Base-by-base conservation (phyloP, 2,329 filamentous ascomycete species). In the Scleromitrula shiraiana region DNA sequence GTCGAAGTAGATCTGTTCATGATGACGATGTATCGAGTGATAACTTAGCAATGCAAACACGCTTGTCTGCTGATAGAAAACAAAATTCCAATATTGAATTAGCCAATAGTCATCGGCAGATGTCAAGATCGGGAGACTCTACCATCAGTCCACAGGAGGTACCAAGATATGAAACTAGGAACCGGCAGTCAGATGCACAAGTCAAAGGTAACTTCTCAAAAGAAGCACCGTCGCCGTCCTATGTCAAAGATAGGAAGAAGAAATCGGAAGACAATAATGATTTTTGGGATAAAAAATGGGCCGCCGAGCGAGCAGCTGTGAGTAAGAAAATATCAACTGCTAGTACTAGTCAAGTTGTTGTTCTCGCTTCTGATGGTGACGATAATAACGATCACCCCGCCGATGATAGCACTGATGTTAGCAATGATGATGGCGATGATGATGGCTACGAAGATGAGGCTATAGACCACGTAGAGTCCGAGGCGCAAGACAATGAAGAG, bases 21-120 rank as follows among this genome's bases (percentile, higher is more conserved):
- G 49, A 58, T 23, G 59, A 60, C 17, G 60, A 62, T 39, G 54
- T 59, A 7, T 62, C 62, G 42, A 50, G 45, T 15, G 57, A 40
- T 8, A 53, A 46, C 30, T 38, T 23, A 26, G 14, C 37, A 22
- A 15, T 22, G 20, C 38, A 48, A 43, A 24, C 7, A 33, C 26
- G 20, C 8, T 15, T 20, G 24, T 33, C 44, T 41, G 41, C 20
- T 10, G 36, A 46, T n/a, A 46, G 24, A 46, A 30, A 14, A 7
- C 26, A 30, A 40, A 46, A 12, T 15, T 15, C 41, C 6, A 46
- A n/a, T 41, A 35, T 46, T 17, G 27, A 30, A 12, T 22, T 46
- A 23, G 35, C 44, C 24, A 46, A 35, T 12, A 46, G 44, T 22
- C 36, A 26, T 32, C 44, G 36, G 17, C 44, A 26, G 17, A 40